Conservation (phyloP, 352 stramenopile genomes). For the Hyaloperonospora arabidopsidis region DNA sequence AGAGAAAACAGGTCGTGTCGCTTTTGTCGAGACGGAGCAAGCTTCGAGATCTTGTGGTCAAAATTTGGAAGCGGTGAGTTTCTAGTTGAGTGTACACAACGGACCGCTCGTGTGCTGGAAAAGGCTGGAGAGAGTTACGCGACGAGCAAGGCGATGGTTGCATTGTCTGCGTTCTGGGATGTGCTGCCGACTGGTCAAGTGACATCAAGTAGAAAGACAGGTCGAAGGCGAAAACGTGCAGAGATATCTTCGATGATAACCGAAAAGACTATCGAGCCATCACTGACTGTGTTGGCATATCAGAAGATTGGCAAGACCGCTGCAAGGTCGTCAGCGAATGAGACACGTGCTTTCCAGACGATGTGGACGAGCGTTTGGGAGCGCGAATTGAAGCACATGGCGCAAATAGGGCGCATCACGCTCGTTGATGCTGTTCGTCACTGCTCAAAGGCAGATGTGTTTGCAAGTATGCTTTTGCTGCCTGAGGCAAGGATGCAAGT, state of each 20-base stretch:
- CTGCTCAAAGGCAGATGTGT: conserved; percentile 32
- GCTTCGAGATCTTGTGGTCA: conserved; percentile 13
- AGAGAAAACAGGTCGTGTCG: conserved; percentile 9
- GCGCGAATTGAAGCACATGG: conserved; percentile 20
- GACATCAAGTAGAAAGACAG: conserved; percentile 3
- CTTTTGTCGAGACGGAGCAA: conserved; percentile 25
- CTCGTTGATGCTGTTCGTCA: conserved; percentile 25
- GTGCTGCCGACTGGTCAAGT: conserved; percentile 6
- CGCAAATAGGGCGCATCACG: conserved; percentile 6
- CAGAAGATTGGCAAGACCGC: conserved; percentile 10
- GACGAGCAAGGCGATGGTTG: conserved; percentile 18
- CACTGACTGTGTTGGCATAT: conserved; percentile 12
- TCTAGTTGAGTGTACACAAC: conserved; percentile 19
- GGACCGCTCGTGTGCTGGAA: conserved; percentile 16
- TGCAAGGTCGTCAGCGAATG: neutral
- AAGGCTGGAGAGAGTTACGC: conserved; percentile 14
- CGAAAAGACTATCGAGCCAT: conserved; percentile 3
- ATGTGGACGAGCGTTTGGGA: conserved; percentile 35
- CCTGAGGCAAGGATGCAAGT: neutral
- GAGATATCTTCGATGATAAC: conserved; percentile 9
- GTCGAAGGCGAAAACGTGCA: conserved; percentile 9
- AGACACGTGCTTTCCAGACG: conserved; percentile 1
- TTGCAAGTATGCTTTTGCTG: conserved; percentile 12
- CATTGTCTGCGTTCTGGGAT: conserved; percentile 23
- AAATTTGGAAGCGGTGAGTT: conserved; percentile 19